Evolutionary conservation across 2,329 filamentous ascomycete species (phyloP).

Genomic region (Apiospora koreana): DNA sequence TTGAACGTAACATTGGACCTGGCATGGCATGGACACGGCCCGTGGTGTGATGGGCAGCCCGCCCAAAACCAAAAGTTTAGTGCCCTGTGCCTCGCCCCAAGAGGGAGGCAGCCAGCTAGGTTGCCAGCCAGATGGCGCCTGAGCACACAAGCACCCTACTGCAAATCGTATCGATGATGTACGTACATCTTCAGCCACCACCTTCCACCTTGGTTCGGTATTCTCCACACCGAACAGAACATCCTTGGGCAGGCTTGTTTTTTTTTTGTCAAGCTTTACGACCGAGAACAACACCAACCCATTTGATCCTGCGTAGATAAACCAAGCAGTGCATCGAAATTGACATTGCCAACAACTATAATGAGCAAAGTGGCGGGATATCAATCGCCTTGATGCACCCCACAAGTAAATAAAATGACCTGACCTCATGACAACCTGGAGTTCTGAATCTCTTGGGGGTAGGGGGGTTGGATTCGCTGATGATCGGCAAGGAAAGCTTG

Average conservation of each 20-base stretch:
- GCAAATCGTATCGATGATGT: neutral
- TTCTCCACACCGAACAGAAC: neutral
- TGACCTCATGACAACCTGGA: neutral
- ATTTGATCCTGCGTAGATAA: no score
- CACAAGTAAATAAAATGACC: neutral
- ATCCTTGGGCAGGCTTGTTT: neutral
- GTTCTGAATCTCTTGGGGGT: neutral
- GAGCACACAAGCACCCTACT: neutral
- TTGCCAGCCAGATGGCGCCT: neutral
- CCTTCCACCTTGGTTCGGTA: no score
- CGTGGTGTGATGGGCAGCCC: neutral
- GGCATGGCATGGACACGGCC: neutral
- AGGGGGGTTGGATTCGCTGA: neutral
- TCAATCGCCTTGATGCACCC: neutral
- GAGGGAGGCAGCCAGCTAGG: neutral
- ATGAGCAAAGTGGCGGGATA: neutral
- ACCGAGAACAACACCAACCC: neutral
- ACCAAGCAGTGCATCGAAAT: no score
- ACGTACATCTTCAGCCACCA: neutral
- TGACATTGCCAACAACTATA: neutral
- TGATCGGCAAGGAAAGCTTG: slow-evolving; percentile 4
- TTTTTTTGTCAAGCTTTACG: neutral
- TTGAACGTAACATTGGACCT: neutral
- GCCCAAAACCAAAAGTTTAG: neutral
- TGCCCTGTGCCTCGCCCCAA: neutral